phyloP scores from a whole-genome alignment of 2,329 filamentous ascomycete species.

The Neoscytalidium dimidiatum region DNA sequence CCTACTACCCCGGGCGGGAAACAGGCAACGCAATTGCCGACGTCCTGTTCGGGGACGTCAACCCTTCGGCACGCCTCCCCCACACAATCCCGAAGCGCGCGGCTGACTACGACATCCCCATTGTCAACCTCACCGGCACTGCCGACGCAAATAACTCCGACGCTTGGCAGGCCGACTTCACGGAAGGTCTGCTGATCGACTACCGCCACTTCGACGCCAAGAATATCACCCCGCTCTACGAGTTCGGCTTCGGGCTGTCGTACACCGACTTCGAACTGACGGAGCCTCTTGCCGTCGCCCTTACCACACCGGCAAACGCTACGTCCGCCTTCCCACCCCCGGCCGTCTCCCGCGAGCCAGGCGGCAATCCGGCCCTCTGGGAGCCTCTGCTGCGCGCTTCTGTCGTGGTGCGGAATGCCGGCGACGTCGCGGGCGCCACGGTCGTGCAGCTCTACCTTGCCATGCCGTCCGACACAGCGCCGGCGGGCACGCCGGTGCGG shows the following conservation, averaged over 20 bases:
- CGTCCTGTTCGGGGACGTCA: constrained; percentile 63
- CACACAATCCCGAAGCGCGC: constrained; percentile 78
- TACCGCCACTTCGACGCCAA: constrained; percentile 46
- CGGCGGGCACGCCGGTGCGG: constrained; percentile 55
- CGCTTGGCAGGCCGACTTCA: constrained; percentile 49
- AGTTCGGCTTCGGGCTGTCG: constrained; percentile 47
- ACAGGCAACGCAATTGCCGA: constrained; percentile 65
- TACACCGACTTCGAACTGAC: constrained; percentile 47
- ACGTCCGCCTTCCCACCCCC: constrained; percentile 28
- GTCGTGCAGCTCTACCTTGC: constrained; percentile 41
- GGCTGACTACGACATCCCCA: constrained; percentile 73
- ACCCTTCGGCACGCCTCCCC: constrained; percentile 67
- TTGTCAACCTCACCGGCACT: constrained; percentile 68
- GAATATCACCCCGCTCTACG: constrained; percentile 44
- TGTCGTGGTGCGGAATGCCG: constrained; percentile 37
- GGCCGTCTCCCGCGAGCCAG: constrained; percentile 30
- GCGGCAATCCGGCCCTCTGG: constrained; percentile 37
- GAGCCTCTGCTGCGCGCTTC: constrained; percentile 36
- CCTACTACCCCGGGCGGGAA: constrained; percentile 59
- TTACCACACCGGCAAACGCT: no score
- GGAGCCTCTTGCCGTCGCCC: constrained; percentile 28
- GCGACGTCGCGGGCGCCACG: constrained; percentile 36
- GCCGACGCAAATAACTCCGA: constrained; percentile 46
- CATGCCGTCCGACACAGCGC: constrained; percentile 43
- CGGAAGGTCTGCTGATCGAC: constrained; percentile 48